phyloP scores from a whole-genome alignment of 495 filamentous ascomycete genomes.

The Ramalina intermedia region DNA sequence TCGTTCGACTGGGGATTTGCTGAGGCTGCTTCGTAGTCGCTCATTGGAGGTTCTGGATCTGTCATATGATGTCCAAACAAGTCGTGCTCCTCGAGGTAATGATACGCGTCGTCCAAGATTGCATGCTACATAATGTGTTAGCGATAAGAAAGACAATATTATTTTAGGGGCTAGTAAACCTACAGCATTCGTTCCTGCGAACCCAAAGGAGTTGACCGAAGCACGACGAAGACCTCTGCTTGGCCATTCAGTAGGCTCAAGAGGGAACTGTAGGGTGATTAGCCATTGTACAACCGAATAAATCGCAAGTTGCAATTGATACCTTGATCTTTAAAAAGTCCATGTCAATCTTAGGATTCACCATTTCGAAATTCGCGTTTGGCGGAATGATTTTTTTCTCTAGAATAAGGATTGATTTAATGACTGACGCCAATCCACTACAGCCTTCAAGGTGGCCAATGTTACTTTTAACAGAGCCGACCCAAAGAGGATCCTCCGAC shows the following conservation, averaged over 20 bases:
- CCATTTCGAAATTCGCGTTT: constrained; percentile 30
- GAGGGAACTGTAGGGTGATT: not conserved
- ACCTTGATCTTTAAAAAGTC: not conserved
- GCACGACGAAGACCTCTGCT: constrained; percentile 28
- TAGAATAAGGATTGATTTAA: constrained; percentile 37
- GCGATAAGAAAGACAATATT: not conserved
- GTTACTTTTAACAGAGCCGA: constrained; percentile 43
- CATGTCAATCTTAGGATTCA: constrained; percentile 23
- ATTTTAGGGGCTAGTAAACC: constrained; percentile 13
- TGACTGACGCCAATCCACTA: constrained; percentile 35
- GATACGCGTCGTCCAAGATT: not conserved
- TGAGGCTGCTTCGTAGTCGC: not conserved
- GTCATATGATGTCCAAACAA: not conserved
- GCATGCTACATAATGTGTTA: not conserved
- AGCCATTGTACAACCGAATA: not conserved
- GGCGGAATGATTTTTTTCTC: constrained; percentile 33
- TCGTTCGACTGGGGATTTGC: not conserved
- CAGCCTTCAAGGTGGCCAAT: constrained; percentile 41
- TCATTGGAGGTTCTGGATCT: constrained; percentile 10
- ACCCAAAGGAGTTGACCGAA: constrained; percentile 48
- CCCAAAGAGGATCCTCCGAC: constrained; percentile 12
- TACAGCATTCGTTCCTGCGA: constrained; percentile 44
- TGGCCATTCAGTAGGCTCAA: not conserved
- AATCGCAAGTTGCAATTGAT: not conserved
- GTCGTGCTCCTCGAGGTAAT: not conserved